A percentile compares a stretch with the other conserved stretches of the same genome.
These are phyloP conservation scores for Sclerotinia trifoliorum DNA, from an alignment of 2,329 filamentous ascomycete species.

Conservation along the genomic window DNA sequence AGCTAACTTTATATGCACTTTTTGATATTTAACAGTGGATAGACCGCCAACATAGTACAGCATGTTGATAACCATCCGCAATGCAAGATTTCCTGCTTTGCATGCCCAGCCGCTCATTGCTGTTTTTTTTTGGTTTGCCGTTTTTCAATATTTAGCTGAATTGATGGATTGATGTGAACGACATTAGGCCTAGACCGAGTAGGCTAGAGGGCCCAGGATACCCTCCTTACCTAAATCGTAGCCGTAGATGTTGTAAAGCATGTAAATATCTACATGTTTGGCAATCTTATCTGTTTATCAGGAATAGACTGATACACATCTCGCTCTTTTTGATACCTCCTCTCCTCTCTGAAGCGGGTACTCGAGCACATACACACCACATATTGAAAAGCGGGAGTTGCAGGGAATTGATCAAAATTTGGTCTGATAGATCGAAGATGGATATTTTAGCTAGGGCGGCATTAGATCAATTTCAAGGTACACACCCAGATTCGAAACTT, in stretches of 20 bases:
- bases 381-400: not conserved
- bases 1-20: constrained; percentile 6
- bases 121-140: not conserved
- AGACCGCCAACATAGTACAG: not conserved
- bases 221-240: not conserved
- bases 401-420: not conserved
- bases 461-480: constrained; percentile 10
- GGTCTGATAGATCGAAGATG: not conserved
- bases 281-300: too few relatives aligned
- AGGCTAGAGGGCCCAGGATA: not conserved
- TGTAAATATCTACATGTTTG: too few relatives aligned
- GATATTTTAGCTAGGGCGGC: not conserved
- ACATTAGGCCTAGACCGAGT: not conserved
- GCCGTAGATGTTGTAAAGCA: too few relatives aligned
- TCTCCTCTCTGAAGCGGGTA: too few relatives aligned
- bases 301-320: too few relatives aligned
- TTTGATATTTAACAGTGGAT: not conserved
- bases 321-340: too few relatives aligned
- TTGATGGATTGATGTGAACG: not conserved
- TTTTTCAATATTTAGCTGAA: not conserved
- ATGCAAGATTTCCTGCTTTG: constrained; percentile 6
- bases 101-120: not conserved
- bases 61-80: not conserved
- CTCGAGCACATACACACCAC: too few relatives aligned
- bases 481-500: not conserved